Conservation (phyloP, 2,329 filamentous ascomycete genomes). For the Xylaria sp. region DNA sequence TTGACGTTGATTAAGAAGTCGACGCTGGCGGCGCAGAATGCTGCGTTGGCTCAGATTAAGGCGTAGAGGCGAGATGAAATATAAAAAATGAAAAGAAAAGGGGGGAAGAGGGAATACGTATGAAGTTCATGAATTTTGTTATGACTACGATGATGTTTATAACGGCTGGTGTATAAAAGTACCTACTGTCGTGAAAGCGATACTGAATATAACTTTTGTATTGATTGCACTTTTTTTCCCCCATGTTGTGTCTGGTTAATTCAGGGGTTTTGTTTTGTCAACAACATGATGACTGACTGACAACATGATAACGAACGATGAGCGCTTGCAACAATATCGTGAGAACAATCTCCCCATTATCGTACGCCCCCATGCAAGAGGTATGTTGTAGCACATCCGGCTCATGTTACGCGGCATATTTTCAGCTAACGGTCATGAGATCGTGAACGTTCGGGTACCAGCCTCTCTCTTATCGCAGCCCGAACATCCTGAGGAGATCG, state of each 20-base stretch:
- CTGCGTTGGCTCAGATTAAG: conserved; percentile 15
- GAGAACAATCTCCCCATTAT: too few species aligned
- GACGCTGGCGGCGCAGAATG: conserved; percentile 23
- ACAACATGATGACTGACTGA: too few species aligned
- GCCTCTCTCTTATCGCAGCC: conserved; percentile 26
- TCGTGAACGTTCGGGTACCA: too few species aligned
- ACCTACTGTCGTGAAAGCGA: background rate
- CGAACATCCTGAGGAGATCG: conserved; percentile 56
- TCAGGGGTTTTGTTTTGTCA: too few species aligned
- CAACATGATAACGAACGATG: too few species aligned
- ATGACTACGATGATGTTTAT: background rate
- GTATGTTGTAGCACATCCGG: too few species aligned
- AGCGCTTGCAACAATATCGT: too few species aligned
- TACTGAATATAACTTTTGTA: background rate
- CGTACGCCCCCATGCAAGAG: too few species aligned
- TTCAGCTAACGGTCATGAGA: too few species aligned
- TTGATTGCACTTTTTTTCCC: background rate
- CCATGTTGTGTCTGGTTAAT: too few species aligned
- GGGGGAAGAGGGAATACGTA: background rate
- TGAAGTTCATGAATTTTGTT: background rate
- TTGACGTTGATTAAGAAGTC: conserved; percentile 47
- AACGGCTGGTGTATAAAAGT: too few species aligned
- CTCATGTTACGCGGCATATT: too few species aligned
- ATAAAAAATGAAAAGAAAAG: background rate
- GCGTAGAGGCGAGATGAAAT: conserved; percentile 11